Evolutionary conservation across 495 filamentous ascomycete genomes (phyloP).

Genomic region (Xeromyces bisporus): DNA sequence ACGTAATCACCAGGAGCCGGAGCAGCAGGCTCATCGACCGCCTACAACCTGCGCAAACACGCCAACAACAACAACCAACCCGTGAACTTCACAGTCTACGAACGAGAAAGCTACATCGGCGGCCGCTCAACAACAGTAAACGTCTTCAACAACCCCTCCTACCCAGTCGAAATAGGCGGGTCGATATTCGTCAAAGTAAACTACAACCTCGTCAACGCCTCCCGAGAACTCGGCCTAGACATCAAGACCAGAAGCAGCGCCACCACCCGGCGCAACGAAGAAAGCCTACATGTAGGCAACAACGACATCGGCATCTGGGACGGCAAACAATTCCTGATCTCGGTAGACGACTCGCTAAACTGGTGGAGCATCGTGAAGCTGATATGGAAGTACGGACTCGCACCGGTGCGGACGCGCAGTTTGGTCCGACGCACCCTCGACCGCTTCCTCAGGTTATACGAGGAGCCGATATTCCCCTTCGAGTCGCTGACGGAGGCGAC

Average conservation of each 20-base stretch:
- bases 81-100: slow-evolving; percentile 75
- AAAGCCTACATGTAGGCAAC: no score
- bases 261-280: slow-evolving; percentile 18
- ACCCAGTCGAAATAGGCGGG: slow-evolving; percentile 75
- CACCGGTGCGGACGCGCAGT: slow-evolving; percentile 54
- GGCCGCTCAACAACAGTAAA: slow-evolving; percentile 83
- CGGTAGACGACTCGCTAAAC: slow-evolving; percentile 33
- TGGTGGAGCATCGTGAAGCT: slow-evolving; percentile 75
- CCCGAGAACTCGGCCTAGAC: slow-evolving; percentile 51
- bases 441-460: slow-evolving; percentile 68
- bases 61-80: slow-evolving; percentile 34
- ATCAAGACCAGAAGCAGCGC: slow-evolving; percentile 17
- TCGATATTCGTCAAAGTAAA: slow-evolving; percentile 88
- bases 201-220: slow-evolving; percentile 58
- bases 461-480: slow-evolving; percentile 71
- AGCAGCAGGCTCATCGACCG: slow-evolving; percentile 71
- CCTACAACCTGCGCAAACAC: slow-evolving; percentile 62
- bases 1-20: slow-evolving; percentile 52
- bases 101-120: slow-evolving; percentile 62
- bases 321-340: slow-evolving; percentile 58
- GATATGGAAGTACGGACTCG: slow-evolving; percentile 69
- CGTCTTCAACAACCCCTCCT: slow-evolving; percentile 47
- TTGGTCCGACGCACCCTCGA: slow-evolving; percentile 55
- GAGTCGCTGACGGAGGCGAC: slow-evolving; percentile 49
- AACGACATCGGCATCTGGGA: slow-evolving; percentile 68